Evolutionary conservation across 1,284 basidiomycete species (phyloP).

Genomic region (Ganoderma resinaceum): DNA sequence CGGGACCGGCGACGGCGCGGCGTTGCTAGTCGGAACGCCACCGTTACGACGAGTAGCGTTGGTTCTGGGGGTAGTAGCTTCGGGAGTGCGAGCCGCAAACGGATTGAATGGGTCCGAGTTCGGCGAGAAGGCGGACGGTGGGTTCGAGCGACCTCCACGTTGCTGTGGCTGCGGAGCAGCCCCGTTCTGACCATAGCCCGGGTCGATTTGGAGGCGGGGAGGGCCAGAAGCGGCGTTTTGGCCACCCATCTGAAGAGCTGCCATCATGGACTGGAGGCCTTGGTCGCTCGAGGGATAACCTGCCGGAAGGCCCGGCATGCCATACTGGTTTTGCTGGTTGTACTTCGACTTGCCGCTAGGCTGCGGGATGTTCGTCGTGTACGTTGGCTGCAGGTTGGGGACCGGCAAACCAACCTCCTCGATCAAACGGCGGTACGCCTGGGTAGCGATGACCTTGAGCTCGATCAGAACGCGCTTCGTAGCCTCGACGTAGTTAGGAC

Average conservation of each 20-base stretch:
- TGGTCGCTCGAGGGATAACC: constrained; percentile 84
- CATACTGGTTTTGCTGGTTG: constrained; percentile 59
- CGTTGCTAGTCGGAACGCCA: constrained; percentile 41
- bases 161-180: constrained; percentile 27
- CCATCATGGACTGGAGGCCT: constrained; percentile 88
- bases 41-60: constrained; percentile 60
- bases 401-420: constrained; percentile 94
- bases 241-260: constrained; percentile 84
- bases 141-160: constrained; percentile 56
- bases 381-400: constrained; percentile 83
- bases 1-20: constrained; percentile 53
- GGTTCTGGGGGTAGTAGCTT: constrained; percentile 58
- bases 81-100: constrained; percentile 70
- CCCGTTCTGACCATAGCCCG: constrained; percentile 52
- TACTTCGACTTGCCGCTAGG: constrained; percentile 67
- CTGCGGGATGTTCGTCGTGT: constrained; percentile 67
- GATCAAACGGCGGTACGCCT: constrained; percentile 92
- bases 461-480: constrained; percentile 89
- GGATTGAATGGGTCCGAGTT: constrained; percentile 78
- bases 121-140: constrained; percentile 65
- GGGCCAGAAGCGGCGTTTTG: constrained; percentile 84
- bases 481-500: constrained; percentile 78
- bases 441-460: constrained; percentile 88
- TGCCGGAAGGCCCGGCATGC: constrained; percentile 75
- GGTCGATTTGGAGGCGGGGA: constrained; percentile 75